Percentiles rank a stretch among this genome's conserved stretches.
These are phyloP conservation scores for Serendipita indica DNA, from an alignment of 768 basidiomycete species.

Conservation along the genomic window DNA sequence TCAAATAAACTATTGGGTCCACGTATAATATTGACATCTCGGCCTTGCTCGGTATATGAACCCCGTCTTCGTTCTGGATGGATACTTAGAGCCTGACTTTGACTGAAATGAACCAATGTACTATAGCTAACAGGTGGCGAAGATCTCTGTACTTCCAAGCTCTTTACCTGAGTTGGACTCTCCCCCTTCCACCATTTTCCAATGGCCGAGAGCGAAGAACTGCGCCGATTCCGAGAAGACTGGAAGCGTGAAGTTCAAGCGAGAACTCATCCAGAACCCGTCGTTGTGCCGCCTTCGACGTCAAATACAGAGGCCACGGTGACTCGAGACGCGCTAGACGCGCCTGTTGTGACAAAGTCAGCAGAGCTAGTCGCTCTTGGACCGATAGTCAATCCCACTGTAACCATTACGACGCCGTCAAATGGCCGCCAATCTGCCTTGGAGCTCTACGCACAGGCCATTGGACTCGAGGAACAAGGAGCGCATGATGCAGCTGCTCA, in stretches of 20 bases:
- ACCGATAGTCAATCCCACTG: neutral
- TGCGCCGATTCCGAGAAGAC: slow-evolving; percentile 51
- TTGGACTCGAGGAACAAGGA: slow-evolving; percentile 57
- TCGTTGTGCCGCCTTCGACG: neutral
- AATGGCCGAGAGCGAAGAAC: slow-evolving; percentile 39
- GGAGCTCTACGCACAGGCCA: slow-evolving; percentile 51
- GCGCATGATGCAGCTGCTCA: slow-evolving; percentile 59
- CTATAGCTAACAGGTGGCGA: too few species aligned
- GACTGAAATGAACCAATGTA: too few species aligned
- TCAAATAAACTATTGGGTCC: too few species aligned
- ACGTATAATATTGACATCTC: too few species aligned
- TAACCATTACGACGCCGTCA: neutral
- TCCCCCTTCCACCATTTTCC: too few species aligned
- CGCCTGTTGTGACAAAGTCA: neutral
- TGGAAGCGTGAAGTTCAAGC: slow-evolving; percentile 51
- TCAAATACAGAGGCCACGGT: neutral
- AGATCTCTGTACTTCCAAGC: too few species aligned
- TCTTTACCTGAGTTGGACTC: too few species aligned
- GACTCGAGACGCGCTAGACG: neutral
- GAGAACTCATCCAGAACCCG: neutral
- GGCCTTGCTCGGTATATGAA: too few species aligned
- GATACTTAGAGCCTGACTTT: too few species aligned
- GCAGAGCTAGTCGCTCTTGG: neutral
- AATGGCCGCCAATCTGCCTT: slow-evolving; percentile 32
- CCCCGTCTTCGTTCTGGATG: too few species aligned